Evolutionary conservation across 768 basidiomycete species (phyloP).

Genomic region (Lactifluus subvellereus): DNA sequence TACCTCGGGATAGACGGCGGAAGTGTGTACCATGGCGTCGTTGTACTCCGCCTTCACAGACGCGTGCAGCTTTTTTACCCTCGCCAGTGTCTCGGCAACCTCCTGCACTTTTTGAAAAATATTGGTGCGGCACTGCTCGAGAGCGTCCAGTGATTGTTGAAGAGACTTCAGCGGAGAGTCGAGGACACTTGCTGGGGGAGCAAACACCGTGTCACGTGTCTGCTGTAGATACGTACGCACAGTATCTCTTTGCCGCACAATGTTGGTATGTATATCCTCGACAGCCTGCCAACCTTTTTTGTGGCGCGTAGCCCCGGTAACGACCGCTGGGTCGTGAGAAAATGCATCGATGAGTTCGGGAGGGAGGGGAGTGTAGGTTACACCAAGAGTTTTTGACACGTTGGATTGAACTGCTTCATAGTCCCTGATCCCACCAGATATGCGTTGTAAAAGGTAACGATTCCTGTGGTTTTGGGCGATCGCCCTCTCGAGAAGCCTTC

Average conservation of each 20-base stretch:
- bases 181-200: conserved; percentile 44
- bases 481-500: conserved; percentile 56
- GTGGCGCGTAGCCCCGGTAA: conserved; percentile 58
- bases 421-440: conserved; percentile 57
- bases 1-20: conserved; percentile 77
- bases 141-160: conserved; percentile 41
- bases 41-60: conserved; percentile 62
- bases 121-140: conserved; percentile 43
- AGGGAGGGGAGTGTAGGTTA: conserved; percentile 47
- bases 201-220: neutral
- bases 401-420: conserved; percentile 56
- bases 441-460: conserved; percentile 61
- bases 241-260: conserved; percentile 51
- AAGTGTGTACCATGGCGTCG: conserved; percentile 56
- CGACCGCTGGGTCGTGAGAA: conserved; percentile 71
- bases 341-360: conserved; percentile 68
- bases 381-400: conserved; percentile 43
- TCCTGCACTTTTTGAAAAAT: conserved; percentile 44
- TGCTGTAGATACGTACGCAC: conserved; percentile 24
- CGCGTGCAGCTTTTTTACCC: conserved; percentile 51
- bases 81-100: conserved; percentile 43
- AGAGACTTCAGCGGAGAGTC: conserved; percentile 44
- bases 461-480: conserved; percentile 59
- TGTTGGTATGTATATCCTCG: conserved; percentile 65
- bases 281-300: conserved; percentile 64